Evolutionary conservation across 1,284 basidiomycete genomes (phyloP), one percentile per base, ranked within the genome.

Genomic region (Thecaphora frezii): DNA sequence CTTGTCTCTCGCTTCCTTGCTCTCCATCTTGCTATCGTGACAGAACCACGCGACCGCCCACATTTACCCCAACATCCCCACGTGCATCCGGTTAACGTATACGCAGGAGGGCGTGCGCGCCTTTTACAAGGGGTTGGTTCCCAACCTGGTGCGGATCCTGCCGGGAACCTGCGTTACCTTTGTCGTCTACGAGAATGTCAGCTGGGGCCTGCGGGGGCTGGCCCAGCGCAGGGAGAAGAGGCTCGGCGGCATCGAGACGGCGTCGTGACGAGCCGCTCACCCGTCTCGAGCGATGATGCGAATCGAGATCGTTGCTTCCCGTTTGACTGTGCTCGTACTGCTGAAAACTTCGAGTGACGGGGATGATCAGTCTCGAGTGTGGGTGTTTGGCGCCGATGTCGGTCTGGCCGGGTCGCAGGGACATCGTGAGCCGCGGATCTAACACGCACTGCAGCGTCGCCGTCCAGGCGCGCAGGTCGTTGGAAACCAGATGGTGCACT

Each of bases 121-220:
- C 0, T 97, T 98, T 80, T 99, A 97, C 81, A 90, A 93, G 59
- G 94, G 94, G 0, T 83, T 98, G 18, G 92, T 87, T 5, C 93
- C 92, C n/a, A 98, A 97, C 77, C 84, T 94, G n/a, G 87, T 98
- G 14, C 86, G 94, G 30, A 93, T 98, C 46, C 83, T 98, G 10
- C 94, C 94, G 0, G 94, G 94, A 21, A 98, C 94, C 1, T 97
- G 94, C 78, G 90, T 97, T 46, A 97, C 94, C 1, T 97, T 98
- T 75, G 94, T 98, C 37, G 93, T 97, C 19, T 98, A 97, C 78
- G 96, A 97, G 80, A 97, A 97, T 40, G 62, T 76, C 16, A 63
- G 64, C 30, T 78, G 75, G 74, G 65, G 63, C 9, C 48, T 78
- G 40, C 56, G 50, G 24, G 51, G 65, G 1, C 50, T 67, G 46